phyloP scores from a whole-genome alignment of 345 rosid genomes.

The Citrus glauca region DNA sequence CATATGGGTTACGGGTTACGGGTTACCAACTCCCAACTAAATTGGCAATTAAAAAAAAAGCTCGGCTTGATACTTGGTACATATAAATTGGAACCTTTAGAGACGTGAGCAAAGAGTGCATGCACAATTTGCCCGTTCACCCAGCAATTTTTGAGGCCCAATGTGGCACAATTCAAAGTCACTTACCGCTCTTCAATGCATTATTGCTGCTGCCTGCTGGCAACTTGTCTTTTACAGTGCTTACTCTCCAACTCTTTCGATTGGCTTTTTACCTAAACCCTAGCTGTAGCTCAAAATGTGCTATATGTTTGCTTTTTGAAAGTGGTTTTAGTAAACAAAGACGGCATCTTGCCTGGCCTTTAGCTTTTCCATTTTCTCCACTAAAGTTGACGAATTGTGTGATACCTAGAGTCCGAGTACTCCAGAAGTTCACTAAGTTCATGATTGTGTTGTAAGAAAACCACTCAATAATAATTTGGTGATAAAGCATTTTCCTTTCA shows the following conservation, averaged over 20 bases:
- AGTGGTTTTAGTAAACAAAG: neutral
- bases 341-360: neutral
- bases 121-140: neutral
- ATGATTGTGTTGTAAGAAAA: neutral
- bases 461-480: no score
- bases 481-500: neutral
- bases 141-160: neutral
- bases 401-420: neutral
- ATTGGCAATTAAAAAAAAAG: neutral
- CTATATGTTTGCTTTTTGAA: slow-evolving; percentile 1
- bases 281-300: neutral
- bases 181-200: neutral
- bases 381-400: neutral
- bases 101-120: no score
- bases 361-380: neutral
- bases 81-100: no score
- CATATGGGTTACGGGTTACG: neutral
- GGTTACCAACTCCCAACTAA: neutral
- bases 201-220: no score
- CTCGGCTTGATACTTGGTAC: neutral
- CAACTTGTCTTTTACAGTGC: no score
- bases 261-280: neutral
- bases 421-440: neutral
- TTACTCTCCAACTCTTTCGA: neutral
- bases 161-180: neutral